Evolutionary conservation across 495 filamentous ascomycete genomes (phyloP), one percentile per base, ranked within the genome.

Genomic region (Annulohypoxylon maeteangense): DNA sequence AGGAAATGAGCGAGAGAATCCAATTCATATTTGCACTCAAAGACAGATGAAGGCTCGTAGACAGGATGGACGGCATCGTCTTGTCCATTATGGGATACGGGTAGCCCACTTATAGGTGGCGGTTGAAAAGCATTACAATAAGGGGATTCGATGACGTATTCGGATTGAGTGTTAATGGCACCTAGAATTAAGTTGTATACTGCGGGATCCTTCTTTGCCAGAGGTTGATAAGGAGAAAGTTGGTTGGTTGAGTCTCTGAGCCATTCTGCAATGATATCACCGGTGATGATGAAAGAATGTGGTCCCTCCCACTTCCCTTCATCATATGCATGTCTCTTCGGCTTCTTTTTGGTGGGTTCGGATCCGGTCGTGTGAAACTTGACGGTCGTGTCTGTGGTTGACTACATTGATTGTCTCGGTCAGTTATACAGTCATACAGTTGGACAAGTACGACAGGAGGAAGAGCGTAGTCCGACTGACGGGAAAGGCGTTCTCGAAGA

Each of bases 111-210:
- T 14, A 92, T 90, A 12, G 92, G 88, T 0, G 95, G 95, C 3
- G 95, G 95, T 70, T 99, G 95, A 81, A 98, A 99, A 27, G 96
- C 95, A 81, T 98, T 97, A 85, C 95, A 99, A 81, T 98, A 99
- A 3, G 96, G 95, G 1, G 91, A 93, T 66, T 93, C 87, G 64
- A 98, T 97, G 20, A 99, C 93, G 72, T 91, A 99, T 76, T 97
- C 94, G 25, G 90, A 89, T 79, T 99, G 95, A 1, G 96, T 98
- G 77, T 97, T 97, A 81, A 99, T 97, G 51, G 96, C 96, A 5
- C 95, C 95, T 0, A 96, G 84, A 48, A 98, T 95, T 27, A 99
- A 83, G 53, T 85, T 90, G 73, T 90, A 86, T 48, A 98, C 88
- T 8, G 78, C 82, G 56, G 87, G 84, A 76, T 98, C 95, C 66